Evolutionary conservation across 208 protist species (phyloP).

Genomic region (Trypanosoma platydactyli): DNA sequence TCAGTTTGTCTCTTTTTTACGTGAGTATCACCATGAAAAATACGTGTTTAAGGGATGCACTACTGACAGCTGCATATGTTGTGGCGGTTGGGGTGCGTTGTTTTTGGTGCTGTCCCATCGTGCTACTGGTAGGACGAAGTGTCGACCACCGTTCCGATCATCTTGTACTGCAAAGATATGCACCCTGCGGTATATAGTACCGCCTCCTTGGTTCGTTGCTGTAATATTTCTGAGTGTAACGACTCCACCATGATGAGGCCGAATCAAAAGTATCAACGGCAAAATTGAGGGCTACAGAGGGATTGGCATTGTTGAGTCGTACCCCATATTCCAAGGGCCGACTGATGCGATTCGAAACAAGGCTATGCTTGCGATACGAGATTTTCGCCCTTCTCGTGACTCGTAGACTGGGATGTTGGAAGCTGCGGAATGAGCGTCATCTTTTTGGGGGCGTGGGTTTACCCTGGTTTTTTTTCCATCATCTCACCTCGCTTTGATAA

Average conservation of each 20-base stretch:
- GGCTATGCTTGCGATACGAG: constrained; percentile 33
- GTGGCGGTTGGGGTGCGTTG: constrained; percentile 51
- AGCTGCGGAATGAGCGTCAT: constrained; percentile 27
- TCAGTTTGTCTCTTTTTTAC: constrained; percentile 38
- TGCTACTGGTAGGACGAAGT: constrained; percentile 62
- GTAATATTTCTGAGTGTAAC: constrained; percentile 42
- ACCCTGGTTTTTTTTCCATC: constrained; percentile 52
- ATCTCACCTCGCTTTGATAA: constrained; percentile 51
- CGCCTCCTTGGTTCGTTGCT: constrained; percentile 38
- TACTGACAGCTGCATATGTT: constrained; percentile 42
- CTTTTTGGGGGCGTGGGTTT: constrained; percentile 45
- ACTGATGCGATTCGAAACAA: constrained; percentile 68
- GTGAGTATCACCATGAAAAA: constrained; percentile 30
- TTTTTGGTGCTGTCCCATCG: constrained; percentile 53
- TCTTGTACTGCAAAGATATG: constrained; percentile 54
- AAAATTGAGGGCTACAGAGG: background rate
- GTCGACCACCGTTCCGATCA: constrained; percentile 35
- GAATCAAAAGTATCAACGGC: no score
- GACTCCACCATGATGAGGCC: constrained; percentile 8
- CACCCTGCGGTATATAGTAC: constrained; percentile 63
- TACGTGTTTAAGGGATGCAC: constrained; percentile 17
- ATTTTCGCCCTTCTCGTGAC: constrained; percentile 32
- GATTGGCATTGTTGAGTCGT: background rate
- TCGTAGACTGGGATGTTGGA: constrained; percentile 16
- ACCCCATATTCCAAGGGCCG: constrained; percentile 28